These are phyloP conservation scores for Colletotrichum tamarilloi DNA, from an alignment of 2,329 filamentous ascomycete species.

Conservation along the genomic window DNA sequence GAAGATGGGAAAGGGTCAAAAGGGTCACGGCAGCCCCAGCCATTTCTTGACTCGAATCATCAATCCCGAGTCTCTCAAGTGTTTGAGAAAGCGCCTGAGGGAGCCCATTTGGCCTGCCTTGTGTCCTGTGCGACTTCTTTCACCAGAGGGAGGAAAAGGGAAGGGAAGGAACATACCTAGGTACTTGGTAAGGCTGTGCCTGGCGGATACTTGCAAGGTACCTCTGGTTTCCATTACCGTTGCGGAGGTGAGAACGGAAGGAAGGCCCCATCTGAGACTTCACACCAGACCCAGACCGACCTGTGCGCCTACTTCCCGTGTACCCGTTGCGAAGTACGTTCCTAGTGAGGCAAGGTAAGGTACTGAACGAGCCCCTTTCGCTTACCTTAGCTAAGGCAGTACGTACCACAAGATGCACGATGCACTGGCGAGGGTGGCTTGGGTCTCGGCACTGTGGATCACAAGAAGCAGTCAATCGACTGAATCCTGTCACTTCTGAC, in stretches of 20 bases:
- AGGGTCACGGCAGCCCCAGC: neutral
- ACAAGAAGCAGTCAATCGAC: neutral
- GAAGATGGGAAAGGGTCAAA: neutral
- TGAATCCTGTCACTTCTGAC: constrained; percentile 21
- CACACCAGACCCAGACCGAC: no score
- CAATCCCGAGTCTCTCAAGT: neutral
- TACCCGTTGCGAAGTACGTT: neutral
- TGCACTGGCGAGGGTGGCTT: constrained; percentile 19
- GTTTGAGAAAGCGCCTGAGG: constrained; percentile 1
- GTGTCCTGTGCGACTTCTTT: neutral
- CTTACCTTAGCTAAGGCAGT: neutral
- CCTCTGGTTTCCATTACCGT: neutral
- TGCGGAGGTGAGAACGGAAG: neutral
- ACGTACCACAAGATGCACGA: neutral
- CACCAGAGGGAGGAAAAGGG: neutral
- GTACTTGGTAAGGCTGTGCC: neutral
- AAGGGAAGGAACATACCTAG: neutral
- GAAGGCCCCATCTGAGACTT: no score
- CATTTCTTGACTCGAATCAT: neutral
- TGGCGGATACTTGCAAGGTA: neutral
- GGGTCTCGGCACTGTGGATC: constrained; percentile 26
- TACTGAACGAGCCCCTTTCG: neutral
- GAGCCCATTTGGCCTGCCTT: neutral
- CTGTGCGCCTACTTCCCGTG: no score
- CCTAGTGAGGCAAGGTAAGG: no score